Conservation (phyloP, 2,329 filamentous ascomycete genomes). For the Pseudogymnoascus sp. region DNA sequence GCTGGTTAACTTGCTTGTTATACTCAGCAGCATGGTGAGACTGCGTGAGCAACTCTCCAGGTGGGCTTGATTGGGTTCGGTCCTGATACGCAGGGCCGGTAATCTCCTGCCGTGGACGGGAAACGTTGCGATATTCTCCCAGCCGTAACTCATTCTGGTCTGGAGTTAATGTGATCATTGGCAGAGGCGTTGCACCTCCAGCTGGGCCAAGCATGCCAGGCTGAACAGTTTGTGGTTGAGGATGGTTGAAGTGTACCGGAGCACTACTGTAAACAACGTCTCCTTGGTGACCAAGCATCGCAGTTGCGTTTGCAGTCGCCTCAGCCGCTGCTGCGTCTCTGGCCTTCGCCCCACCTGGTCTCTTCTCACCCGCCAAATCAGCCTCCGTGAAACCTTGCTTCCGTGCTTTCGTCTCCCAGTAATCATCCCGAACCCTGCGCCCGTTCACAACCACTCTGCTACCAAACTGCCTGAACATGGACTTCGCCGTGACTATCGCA, state of each 20-base stretch:
- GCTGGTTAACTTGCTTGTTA: slow-evolving; percentile 75
- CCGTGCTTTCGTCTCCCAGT: slow-evolving; percentile 94
- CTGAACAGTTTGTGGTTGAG: slow-evolving; percentile 62
- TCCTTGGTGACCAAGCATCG: slow-evolving; percentile 56
- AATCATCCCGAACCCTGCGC: slow-evolving; percentile 87
- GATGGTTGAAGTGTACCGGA: slow-evolving; percentile 51
- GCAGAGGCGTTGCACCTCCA: slow-evolving; percentile 63
- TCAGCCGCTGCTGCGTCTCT: slow-evolving; percentile 71
- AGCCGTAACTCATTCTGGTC: slow-evolving; percentile 70
- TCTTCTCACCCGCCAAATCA: slow-evolving; percentile 90
- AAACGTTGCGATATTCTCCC: slow-evolving; percentile 75
- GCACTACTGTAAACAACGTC: slow-evolving; percentile 84
- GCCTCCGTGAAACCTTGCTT: slow-evolving; percentile 98
- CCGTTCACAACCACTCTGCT: slow-evolving; percentile 88
- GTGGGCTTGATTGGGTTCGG: slow-evolving; percentile 65
- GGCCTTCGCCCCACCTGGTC: slow-evolving; percentile 83
- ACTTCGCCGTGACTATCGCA: slow-evolving; percentile 91
- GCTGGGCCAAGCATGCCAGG: slow-evolving; percentile 62
- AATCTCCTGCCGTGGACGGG: slow-evolving; percentile 82
- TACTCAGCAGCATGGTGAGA: slow-evolving; percentile 84
- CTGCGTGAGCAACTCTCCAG: slow-evolving; percentile 75
- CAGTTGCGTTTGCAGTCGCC: slow-evolving; percentile 48
- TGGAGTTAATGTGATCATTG: slow-evolving; percentile 75
- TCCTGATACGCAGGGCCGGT: slow-evolving; percentile 84
- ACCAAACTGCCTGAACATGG: slow-evolving; percentile 98